Base-by-base conservation (phyloP, 2,329 filamentous ascomycete genomes). In the Arthrinium puccinioides region DNA sequence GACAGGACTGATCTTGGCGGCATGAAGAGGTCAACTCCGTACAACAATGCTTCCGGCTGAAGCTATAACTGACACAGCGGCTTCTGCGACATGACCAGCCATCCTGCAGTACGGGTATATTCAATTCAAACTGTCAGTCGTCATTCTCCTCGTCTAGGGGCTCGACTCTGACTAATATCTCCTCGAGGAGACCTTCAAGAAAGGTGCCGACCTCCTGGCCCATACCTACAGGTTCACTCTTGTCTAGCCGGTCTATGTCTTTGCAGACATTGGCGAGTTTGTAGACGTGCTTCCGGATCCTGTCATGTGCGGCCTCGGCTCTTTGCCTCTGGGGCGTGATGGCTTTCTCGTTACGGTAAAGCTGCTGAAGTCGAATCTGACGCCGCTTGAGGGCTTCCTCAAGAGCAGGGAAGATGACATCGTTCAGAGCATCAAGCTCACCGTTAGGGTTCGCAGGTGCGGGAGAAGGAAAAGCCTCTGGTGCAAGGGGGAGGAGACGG, bases 361-460 rank as follows among this genome's bases (percentile, higher is more conserved):
- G 51, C 40, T 72, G 70, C 52, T 76, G 76, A 37, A 82, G 62
- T 26, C 75, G 69, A 46, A 74, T 72, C 55, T 79, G 74, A 37
- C 92, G 83, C 36, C 92, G 76, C 57, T 88, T 87, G 15, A 97
- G 76, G 7, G 92, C 88, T 48, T 92, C 85, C 60, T 95, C 88
- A 2, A 98, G 73, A 2, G 92, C 90, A 1, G 92, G 92, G 44
- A 97, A 81, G 25, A 98, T 87, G 35, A 98, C 90, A 48, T 90
- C 87, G 53, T 84, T 87, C 2, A 96, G 72, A 3, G 89, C 88
- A 37, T 94, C 92, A 16, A 94, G 73, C 40, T 94, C 84, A 10
- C 75, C 79, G 39, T 77, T 75, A 18, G 74, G 61, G 43, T 75
- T 77, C 3, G 70, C 54, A 1, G 78, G 73, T 2, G 75, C 69